These are phyloP conservation scores for Dacryopinax spathularia DNA, from an alignment of 768 basidiomycete genomes.

Conservation along the genomic window DNA sequence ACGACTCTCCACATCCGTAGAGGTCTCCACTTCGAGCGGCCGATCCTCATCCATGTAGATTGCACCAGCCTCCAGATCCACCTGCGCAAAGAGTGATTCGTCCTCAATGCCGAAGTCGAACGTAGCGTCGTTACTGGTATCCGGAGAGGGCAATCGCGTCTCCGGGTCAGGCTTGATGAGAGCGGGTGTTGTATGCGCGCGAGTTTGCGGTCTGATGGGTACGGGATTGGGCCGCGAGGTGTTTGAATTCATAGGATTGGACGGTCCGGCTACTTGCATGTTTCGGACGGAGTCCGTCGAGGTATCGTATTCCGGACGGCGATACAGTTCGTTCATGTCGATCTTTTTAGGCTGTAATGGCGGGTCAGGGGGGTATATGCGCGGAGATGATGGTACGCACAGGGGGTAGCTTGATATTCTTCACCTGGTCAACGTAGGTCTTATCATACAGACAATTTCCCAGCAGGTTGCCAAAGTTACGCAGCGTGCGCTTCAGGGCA, in stretches of 20 bases:
- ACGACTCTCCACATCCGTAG: neutral
- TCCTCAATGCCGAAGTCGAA: neutral
- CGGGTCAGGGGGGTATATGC: neutral
- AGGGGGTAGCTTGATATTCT: constrained; percentile 71
- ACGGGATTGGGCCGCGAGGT: neutral
- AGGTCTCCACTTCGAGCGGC: neutral
- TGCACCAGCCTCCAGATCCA: neutral
- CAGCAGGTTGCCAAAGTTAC: constrained; percentile 85
- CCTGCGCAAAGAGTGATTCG: neutral
- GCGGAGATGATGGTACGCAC: constrained; percentile 33
- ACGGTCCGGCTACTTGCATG: neutral
- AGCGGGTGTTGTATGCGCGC: neutral
- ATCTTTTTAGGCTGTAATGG: neutral
- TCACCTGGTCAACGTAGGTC: constrained; percentile 64
- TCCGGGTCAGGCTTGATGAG: neutral
- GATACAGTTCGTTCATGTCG: constrained; percentile 10
- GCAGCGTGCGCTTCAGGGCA: constrained; percentile 74
- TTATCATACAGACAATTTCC: constrained; percentile 99
- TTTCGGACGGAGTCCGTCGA: neutral
- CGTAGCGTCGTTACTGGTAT: neutral
- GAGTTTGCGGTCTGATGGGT: neutral
- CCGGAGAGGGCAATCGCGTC: neutral
- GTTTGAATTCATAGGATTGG: neutral
- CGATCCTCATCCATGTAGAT: neutral
- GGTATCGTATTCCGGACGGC: constrained; percentile 11